Evolutionary conservation across 495 filamentous ascomycete genomes (phyloP).

Genomic region (Recurvomyces mirabilis): DNA sequence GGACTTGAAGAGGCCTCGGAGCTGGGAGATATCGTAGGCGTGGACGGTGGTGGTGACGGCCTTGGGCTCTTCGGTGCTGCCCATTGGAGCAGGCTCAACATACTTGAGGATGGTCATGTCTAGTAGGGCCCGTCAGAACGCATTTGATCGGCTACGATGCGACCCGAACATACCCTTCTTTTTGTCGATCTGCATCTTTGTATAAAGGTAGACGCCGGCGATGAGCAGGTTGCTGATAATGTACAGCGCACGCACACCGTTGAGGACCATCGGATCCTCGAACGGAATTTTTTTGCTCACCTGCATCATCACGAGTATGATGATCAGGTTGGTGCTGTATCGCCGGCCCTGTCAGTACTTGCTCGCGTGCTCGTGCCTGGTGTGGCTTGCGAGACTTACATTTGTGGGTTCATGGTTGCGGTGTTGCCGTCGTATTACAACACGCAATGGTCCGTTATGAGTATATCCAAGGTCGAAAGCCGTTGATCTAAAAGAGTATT

Average conservation of each 20-base stretch:
- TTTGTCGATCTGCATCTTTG: constrained; percentile 68
- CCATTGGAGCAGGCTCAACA: constrained; percentile 87
- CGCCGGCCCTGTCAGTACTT: neutral
- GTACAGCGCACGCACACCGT: constrained; percentile 72
- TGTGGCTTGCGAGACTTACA: constrained; percentile 6
- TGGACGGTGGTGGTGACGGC: constrained; percentile 90
- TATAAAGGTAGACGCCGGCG: constrained; percentile 67
- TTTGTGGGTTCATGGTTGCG: constrained; percentile 20
- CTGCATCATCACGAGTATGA: constrained; percentile 77
- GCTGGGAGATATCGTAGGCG: constrained; percentile 80
- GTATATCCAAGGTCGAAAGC: too few relatives aligned
- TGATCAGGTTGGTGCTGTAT: constrained; percentile 26
- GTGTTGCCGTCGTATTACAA: too few relatives aligned
- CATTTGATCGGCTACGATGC: neutral
- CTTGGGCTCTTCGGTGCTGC: constrained; percentile 82
- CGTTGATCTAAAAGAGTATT: too few relatives aligned
- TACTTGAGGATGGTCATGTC: constrained; percentile 98
- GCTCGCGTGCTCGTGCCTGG: neutral
- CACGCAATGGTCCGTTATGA: too few relatives aligned
- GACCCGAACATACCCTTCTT: constrained; percentile 69
- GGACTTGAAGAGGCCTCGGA: constrained; percentile 68
- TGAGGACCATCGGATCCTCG: constrained; percentile 79
- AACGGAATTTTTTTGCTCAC: constrained; percentile 90
- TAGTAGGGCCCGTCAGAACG: constrained; percentile 27
- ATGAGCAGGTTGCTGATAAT: constrained; percentile 84